Conservation (phyloP, 1,139 yeast species). For the Lodderomyces beijingensis region DNA sequence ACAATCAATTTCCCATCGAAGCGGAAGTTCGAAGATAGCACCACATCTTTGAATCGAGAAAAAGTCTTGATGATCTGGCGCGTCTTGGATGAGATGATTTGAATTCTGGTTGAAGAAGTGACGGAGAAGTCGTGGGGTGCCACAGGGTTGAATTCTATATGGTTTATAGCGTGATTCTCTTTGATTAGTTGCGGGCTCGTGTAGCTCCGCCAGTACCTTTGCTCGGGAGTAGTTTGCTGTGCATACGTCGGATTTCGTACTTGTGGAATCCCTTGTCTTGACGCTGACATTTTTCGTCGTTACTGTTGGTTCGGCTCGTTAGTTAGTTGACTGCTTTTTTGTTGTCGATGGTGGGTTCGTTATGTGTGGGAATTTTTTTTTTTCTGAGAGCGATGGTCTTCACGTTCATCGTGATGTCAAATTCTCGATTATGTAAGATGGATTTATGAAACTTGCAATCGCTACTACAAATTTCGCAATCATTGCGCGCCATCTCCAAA, state of each 20-base stretch:
- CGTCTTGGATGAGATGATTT: slow-evolving; percentile 87
- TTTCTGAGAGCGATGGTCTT: not conserved
- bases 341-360: no score
- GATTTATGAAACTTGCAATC: no score
- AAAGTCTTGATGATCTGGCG: slow-evolving; percentile 87
- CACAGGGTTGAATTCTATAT: slow-evolving; percentile 80
- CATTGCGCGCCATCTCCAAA: no score
- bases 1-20: slow-evolving; percentile 78
- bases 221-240: slow-evolving; percentile 84
- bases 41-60: slow-evolving; percentile 88
- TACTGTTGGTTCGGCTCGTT: no score
- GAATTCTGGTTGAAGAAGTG: slow-evolving; percentile 87
- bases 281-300: slow-evolving; percentile 84
- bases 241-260: slow-evolving; percentile 74
- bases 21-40: slow-evolving; percentile 78
- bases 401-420: not conserved
- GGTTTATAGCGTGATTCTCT: slow-evolving; percentile 89
- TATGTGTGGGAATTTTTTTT: no score
- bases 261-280: slow-evolving; percentile 63
- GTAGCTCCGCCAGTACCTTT: slow-evolving; percentile 88
- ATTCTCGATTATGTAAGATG: no score
- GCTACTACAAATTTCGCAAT: no score
- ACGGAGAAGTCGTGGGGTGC: slow-evolving; percentile 92
- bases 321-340: no score
- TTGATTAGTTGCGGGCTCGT: slow-evolving; percentile 83